These are phyloP conservation scores for Tricholoma flavovirens DNA, from an alignment of 768 basidiomycete species.

Conservation along the genomic window DNA sequence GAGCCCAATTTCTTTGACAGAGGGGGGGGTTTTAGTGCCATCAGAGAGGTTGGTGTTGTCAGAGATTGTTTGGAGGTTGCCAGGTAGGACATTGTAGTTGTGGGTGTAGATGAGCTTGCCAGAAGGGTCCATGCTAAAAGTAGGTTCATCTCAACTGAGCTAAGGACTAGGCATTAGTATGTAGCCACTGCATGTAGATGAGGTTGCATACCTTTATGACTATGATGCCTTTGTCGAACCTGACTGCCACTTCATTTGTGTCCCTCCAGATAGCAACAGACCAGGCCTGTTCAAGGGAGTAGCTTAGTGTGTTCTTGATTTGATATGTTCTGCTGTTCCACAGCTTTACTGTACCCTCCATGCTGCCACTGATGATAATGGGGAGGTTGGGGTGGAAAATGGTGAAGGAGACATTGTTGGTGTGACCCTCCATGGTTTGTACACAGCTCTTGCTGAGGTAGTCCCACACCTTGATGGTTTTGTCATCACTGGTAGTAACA, in stretches of 20 bases:
- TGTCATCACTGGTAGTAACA: no score
- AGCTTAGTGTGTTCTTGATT: conserved; percentile 92
- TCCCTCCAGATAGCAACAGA: conserved; percentile 77
- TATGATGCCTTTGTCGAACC: conserved; percentile 96
- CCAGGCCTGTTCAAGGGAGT: conserved; percentile 95
- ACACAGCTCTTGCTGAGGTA: no score
- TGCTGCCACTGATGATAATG: conserved; percentile 90
- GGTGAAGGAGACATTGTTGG: conserved; percentile 96
- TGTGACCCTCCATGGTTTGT: conserved; percentile 96
- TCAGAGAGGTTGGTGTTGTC: conserved; percentile 42
- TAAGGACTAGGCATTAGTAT: background rate
- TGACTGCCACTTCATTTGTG: conserved; percentile 91
- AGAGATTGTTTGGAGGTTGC: conserved; percentile 61
- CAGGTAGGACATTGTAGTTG: conserved; percentile 88
- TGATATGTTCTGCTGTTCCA: conserved; percentile 98
- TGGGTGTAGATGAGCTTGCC: no score
- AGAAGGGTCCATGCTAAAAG: no score
- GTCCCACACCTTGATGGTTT: conserved; percentile 97
- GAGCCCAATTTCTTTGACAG: conserved; percentile 90
- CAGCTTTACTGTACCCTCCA: conserved; percentile 95
- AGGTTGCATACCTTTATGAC: no score
- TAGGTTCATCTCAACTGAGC: no score
- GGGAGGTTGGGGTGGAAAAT: no score
- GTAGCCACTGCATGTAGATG: no score
- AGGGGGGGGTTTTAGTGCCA: conserved; percentile 73